These are phyloP conservation scores for Hericium rajendrae DNA, from an alignment of 768 basidiomycete genomes.

Conservation along the genomic window DNA sequence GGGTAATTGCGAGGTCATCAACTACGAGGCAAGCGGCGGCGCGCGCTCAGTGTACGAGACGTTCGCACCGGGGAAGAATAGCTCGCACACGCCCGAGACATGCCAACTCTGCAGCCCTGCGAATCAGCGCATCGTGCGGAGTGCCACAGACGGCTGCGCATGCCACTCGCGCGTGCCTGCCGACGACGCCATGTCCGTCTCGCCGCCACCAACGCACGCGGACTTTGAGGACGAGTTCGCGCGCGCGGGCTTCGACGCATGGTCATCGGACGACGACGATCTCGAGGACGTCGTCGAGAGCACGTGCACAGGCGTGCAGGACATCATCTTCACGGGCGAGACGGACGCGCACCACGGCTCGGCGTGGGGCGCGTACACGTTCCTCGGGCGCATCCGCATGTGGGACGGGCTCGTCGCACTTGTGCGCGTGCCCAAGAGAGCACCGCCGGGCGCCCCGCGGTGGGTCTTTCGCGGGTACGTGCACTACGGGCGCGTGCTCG, in stretches of 20 bases:
- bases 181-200: background rate
- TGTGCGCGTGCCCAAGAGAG: slow-evolving; percentile 21
- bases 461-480: slow-evolving; percentile 65
- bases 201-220: background rate
- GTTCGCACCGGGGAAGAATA: slow-evolving; percentile 27
- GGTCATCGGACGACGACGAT: slow-evolving; percentile 16
- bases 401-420: slow-evolving; percentile 31
- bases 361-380: slow-evolving; percentile 26
- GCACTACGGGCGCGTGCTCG: slow-evolving; percentile 52
- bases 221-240: slow-evolving; percentile 19
- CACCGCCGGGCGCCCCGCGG: slow-evolving; percentile 8
- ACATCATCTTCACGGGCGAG: slow-evolving; percentile 56
- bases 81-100: slow-evolving; percentile 32
- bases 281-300: slow-evolving; percentile 16
- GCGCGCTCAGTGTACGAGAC: slow-evolving; percentile 25
- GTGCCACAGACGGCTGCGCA: background rate
- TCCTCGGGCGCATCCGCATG: slow-evolving; percentile 26
- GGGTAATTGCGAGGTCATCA: slow-evolving; percentile 1
- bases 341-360: slow-evolving; percentile 33
- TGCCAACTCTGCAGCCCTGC: slow-evolving; percentile 21
- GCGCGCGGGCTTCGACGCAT: slow-evolving; percentile 6
- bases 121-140: slow-evolving; percentile 6
- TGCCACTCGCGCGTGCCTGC: background rate
- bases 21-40: background rate
- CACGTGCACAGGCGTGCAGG: slow-evolving; percentile 45